These are phyloP conservation scores for Ordospora pajunii DNA, from an alignment of 371 early-diverging fungal species.

Conservation along the genomic window DNA sequence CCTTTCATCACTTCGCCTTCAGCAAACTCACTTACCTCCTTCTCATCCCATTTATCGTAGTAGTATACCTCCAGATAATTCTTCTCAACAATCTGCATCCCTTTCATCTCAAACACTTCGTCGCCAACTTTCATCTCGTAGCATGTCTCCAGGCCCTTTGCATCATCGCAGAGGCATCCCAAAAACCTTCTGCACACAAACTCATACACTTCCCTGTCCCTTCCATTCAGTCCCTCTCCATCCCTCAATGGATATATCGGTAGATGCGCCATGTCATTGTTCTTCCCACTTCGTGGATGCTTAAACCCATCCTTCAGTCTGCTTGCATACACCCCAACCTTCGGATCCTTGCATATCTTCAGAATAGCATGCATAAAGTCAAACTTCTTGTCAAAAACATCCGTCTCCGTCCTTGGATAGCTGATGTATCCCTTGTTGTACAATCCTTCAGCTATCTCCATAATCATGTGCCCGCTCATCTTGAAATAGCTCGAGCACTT, in stretches of 20 bases:
- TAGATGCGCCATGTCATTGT: constrained; percentile 95
- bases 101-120: constrained; percentile 44
- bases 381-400: constrained; percentile 72
- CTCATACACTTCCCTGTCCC: constrained; percentile 73
- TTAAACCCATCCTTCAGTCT: constrained; percentile 16
- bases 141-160: constrained; percentile 74
- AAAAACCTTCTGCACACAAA: constrained; percentile 80
- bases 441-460: constrained; percentile 69
- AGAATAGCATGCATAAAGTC: constrained; percentile 63
- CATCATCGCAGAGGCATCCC: constrained; percentile 83
- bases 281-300: constrained; percentile 72
- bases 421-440: constrained; percentile 78
- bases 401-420: constrained; percentile 98
- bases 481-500: constrained; percentile 66
- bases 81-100: constrained; percentile 63
- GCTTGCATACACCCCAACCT: constrained; percentile 38
- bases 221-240: constrained; percentile 63
- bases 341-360: constrained; percentile 38
- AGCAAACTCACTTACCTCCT: constrained; percentile 67
- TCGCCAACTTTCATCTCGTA: constrained; percentile 65
- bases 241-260: constrained; percentile 89
- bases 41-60: constrained; percentile 78
- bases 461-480: constrained; percentile 70
- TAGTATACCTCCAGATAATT: constrained; percentile 88
- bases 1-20: constrained; percentile 64